These are phyloP conservation scores for Metarhizium sp. DNA, from an alignment of 2,329 filamentous ascomycete species.

Conservation along the genomic window DNA sequence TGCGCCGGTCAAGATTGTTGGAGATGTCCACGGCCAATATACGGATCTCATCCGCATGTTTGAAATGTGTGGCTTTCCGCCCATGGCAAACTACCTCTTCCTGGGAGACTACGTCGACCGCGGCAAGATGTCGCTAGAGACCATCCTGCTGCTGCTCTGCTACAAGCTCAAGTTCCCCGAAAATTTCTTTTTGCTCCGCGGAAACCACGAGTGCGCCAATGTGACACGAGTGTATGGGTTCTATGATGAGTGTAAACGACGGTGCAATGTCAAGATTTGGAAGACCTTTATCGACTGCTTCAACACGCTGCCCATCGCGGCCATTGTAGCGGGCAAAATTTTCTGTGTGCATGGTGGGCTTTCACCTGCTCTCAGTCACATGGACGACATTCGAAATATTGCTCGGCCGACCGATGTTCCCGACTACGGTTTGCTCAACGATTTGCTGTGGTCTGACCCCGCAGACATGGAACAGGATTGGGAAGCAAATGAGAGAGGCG, in stretches of 20 bases:
- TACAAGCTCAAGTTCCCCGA: conserved; percentile 97
- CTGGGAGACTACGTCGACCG: conserved; percentile 94
- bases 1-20: conserved; percentile 94
- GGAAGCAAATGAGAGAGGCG: conserved; percentile 94
- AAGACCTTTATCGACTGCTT: conserved; percentile 97
- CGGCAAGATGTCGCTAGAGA: conserved; percentile 92
- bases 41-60: conserved; percentile 95
- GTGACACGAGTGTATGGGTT: conserved; percentile 95
- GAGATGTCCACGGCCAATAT: conserved; percentile 94
- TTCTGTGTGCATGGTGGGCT: conserved; percentile 95
- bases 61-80: conserved; percentile 96
- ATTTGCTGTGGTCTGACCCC: conserved; percentile 93
- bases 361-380: conserved; percentile 84
- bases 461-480: conserved; percentile 97
- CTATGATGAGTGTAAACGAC: conserved; percentile 94
- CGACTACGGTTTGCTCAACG: conserved; percentile 90
- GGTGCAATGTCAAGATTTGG: conserved; percentile 96
- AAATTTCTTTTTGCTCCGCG: conserved; percentile 91
- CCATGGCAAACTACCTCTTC: conserved; percentile 85
- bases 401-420: conserved; percentile 93
- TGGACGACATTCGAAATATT: conserved; percentile 98
- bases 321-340: conserved; percentile 96
- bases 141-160: conserved; percentile 82
- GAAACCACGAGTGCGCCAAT: conserved; percentile 95
- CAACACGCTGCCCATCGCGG: conserved; percentile 88